Evolutionary conservation across 257 asterid genomes (phyloP).

Genomic region (Solanum tarapatanum): DNA sequence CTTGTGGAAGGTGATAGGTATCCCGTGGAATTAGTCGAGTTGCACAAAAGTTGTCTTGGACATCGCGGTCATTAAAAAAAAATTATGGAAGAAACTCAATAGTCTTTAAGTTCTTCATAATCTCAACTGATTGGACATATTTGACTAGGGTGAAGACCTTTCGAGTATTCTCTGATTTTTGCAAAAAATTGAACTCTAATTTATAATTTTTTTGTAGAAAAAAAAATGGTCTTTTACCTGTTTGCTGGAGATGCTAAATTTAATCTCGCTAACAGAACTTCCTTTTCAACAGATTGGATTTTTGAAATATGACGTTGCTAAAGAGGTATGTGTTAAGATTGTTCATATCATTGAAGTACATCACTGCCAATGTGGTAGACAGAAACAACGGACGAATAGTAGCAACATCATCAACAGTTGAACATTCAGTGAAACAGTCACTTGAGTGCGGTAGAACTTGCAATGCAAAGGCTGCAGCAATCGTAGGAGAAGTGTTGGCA

Average conservation of each 20-base stretch:
- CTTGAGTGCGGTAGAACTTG: conserved; percentile 73
- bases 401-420: conserved; percentile 64
- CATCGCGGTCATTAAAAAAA: no score
- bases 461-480: conserved; percentile 75
- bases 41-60: no score
- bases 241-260: background rate
- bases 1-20: no score
- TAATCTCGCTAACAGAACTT: background rate
- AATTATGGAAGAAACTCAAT: background rate
- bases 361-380: conserved; percentile 76
- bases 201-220: no score
- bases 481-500: conserved; percentile 81
- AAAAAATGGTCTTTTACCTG: background rate
- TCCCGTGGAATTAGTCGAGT: no score
- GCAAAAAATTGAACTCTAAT: background rate
- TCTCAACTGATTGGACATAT: background rate
- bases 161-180: background rate
- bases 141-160: background rate
- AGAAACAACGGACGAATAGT: conserved; percentile 58
- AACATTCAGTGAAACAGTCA: conserved; percentile 50
- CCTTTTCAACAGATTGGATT: background rate
- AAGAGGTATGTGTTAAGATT: conserved; percentile 65
- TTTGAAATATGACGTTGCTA: conserved; percentile 36
- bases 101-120: background rate
- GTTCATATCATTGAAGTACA: conserved; percentile 72